These are phyloP conservation scores for Populus hybrid DNA, from an alignment of 441 rosid species.

Conservation along the genomic window DNA sequence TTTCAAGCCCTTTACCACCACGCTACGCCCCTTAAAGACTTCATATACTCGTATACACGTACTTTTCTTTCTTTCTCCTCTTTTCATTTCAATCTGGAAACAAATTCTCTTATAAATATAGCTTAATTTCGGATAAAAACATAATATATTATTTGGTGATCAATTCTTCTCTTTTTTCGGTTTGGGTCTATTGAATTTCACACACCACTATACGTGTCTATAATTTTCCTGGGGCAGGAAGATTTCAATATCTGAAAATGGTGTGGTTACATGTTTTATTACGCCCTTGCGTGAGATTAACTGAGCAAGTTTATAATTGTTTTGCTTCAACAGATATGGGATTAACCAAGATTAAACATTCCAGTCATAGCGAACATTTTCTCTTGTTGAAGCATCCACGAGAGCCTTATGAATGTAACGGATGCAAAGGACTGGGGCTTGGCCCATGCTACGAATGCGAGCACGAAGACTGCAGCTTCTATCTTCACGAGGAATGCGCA, in stretches of 20 bases:
- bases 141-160: no score
- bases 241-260: no score
- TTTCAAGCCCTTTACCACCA: no score
- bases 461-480: constrained; percentile 16
- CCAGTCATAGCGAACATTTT: constrained; percentile 19
- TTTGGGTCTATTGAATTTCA: no score
- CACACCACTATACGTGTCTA: no score
- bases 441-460: constrained; percentile 27
- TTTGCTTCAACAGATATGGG: background rate
- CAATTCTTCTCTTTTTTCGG: no score
- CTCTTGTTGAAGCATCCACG: constrained; percentile 10
- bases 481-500: constrained; percentile 31
- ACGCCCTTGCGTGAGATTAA: no score
- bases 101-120: background rate
- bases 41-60: no score
- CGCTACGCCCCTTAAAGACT: no score
- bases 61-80: background rate
- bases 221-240: no score
- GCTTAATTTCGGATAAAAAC: no score
- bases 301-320: background rate
- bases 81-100: background rate
- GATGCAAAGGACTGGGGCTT: constrained; percentile 31
- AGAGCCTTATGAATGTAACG: constrained; percentile 32
- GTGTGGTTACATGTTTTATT: no score
- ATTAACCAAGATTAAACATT: background rate